Evolutionary conservation across 2,329 filamentous ascomycete species (phyloP), one percentile per base, ranked within the genome.

Genomic region (Botrytis byssoidea): DNA sequence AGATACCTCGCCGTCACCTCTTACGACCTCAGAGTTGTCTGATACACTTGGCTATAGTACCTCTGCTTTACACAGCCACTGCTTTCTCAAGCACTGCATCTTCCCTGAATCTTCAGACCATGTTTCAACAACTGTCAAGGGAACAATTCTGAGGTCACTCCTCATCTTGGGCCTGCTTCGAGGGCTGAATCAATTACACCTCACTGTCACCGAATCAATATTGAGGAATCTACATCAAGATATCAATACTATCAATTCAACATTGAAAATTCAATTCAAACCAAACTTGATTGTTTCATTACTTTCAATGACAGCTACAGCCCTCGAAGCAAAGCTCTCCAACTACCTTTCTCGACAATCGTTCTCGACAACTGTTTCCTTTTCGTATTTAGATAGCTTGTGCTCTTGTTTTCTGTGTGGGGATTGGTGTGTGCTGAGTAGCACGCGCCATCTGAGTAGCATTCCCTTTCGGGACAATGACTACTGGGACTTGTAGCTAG

Each of bases 401-500:
- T 55, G 18, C 46, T 29, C 22, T 16, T 69, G 18, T 42, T 29
- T 32, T 29, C 3, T 44, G 9, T 42, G 35, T 57, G n/a, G 20
- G 25, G 18, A 32, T 57, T 57, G 48, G 48, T 57, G 6, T 57
- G 48, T 69, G 37, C 48, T 57, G 48, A 69, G 66, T 69, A 32
- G n/a, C 37, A 57, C 48, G 48, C n/a, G 14, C 10, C n/a, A 37
- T 69, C 66, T 42, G 22, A 57, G 37, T 57, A 44, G 66, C 48
- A 57, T 57, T 32, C 37, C n/a, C n/a, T 32, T 57, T 57, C 5
- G 37, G 35, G 46, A 42, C n/a, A 69, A 69, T 7, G 48, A 25
- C n/a, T 69, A n/a, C 66, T 57, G 20, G 48, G 25, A 42, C 66
- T 32, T 69, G 48, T 69, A 69, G 66, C 66, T 57, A 69, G 66